Evolutionary conservation across 495 filamentous ascomycete species (phyloP).

Genomic region (Schizothecium vesticola): DNA sequence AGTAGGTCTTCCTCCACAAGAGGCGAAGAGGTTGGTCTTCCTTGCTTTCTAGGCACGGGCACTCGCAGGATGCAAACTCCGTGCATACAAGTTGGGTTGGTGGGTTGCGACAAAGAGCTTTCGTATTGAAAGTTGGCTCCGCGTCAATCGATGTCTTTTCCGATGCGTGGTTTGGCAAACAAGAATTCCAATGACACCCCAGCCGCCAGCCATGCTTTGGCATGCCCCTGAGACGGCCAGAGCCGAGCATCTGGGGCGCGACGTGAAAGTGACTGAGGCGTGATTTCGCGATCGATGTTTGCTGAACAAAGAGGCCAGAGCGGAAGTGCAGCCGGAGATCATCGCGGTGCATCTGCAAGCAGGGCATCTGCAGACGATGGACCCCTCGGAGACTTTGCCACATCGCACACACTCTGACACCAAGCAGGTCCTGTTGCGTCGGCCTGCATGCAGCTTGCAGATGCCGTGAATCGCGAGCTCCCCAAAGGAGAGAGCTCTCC

Average conservation of each 20-base stretch:
- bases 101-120: no score
- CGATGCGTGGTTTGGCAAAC: no score
- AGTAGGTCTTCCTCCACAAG: no score
- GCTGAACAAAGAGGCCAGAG: background rate
- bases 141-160: no score
- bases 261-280: background rate
- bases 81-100: background rate
- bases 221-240: background rate
- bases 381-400: background rate
- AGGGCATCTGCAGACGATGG: background rate
- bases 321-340: background rate
- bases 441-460: background rate
- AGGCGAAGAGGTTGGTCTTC: no score
- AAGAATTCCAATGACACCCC: background rate
- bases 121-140: background rate
- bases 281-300: background rate
- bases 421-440: slow-evolving; percentile 1
- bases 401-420: background rate
- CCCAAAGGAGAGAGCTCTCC: background rate
- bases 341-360: background rate
- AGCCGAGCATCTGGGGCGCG: background rate
- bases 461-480: slow-evolving; percentile 5
- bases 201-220: background rate
- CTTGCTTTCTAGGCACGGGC: background rate
- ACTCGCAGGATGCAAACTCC: background rate